Percentiles rank a stretch among this genome's conserved stretches.
Conservation (phyloP, 305 asterid species). For the Caryopteris hybrid region DNA sequence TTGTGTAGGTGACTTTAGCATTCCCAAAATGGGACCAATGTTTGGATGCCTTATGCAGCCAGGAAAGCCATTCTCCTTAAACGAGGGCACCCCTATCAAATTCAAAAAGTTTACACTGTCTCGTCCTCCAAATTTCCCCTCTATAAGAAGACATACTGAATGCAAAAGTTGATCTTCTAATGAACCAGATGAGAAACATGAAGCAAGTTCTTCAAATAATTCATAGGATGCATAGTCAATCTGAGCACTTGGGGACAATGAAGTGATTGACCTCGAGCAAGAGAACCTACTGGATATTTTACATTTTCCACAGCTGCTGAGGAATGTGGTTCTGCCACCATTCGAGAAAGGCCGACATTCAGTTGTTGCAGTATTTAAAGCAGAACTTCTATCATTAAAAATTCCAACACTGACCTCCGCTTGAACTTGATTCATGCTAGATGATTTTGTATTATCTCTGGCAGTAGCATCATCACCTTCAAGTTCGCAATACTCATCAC, state of each 20-base stretch:
- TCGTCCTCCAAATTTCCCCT: conserved; percentile 62
- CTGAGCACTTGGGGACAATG: conserved; percentile 69
- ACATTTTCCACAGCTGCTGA: conserved; percentile 56
- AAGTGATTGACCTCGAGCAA: conserved; percentile 79
- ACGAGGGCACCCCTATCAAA: conserved; percentile 77
- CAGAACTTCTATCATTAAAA: conserved; percentile 44
- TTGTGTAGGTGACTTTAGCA: conserved; percentile 53
- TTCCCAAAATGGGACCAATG: conserved; percentile 71
- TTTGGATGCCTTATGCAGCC: conserved; percentile 98
- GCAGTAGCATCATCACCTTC: conserved; percentile 32
- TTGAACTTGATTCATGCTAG: conserved; percentile 28
- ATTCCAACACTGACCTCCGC: conserved; percentile 52
- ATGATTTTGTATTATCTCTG: conserved; percentile 12
- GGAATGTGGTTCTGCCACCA: conserved; percentile 45
- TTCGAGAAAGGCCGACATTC: conserved; percentile 39
- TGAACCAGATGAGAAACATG: conserved; percentile 57
- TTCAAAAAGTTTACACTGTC: conserved; percentile 66
- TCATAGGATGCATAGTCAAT: conserved; percentile 54
- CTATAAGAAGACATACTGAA: conserved; percentile 58
- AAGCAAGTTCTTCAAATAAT: conserved; percentile 55
- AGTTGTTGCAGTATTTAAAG: conserved; percentile 44
- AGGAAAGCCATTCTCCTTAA: conserved; percentile 59
- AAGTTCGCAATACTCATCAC: conserved; percentile 53
- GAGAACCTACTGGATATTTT: conserved; percentile 54
- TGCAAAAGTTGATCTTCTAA: conserved; percentile 66